Conservation (phyloP, 2,329 filamentous ascomycete species). For the Elsinoe batatas region DNA sequence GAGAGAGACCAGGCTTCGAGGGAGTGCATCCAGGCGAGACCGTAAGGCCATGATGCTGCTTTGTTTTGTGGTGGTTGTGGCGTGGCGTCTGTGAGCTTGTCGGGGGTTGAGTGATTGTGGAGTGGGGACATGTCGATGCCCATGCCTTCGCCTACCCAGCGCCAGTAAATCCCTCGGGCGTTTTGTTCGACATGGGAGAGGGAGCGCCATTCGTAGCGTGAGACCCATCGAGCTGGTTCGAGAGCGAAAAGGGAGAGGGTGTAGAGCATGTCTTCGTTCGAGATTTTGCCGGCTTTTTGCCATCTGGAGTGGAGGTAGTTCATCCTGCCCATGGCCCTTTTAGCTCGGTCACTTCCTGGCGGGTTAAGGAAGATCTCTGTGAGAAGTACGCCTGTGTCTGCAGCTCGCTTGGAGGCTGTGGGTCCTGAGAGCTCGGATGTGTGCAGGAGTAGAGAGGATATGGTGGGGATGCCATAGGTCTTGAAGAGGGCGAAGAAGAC, state of each 20-base stretch:
- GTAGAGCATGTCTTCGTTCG: slow-evolving; percentile 54
- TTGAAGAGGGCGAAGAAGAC: slow-evolving; percentile 11
- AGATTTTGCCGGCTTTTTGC: slow-evolving; percentile 48
- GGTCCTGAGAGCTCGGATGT: slow-evolving; percentile 11
- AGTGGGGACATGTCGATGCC: slow-evolving; percentile 42
- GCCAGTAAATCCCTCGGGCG: slow-evolving; percentile 58
- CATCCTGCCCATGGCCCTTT: slow-evolving; percentile 48
- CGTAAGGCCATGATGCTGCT: slow-evolving; percentile 33
- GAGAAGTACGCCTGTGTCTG: slow-evolving; percentile 43
- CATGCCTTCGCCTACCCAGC: slow-evolving; percentile 60
- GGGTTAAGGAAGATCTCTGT: slow-evolving; percentile 38
- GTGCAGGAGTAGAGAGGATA: slow-evolving; percentile 14
- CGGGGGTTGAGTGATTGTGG: slow-evolving; percentile 12
- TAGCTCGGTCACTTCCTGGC: slow-evolving; percentile 29
- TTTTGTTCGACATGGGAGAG: slow-evolving; percentile 58
- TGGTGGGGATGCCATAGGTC: slow-evolving; percentile 17
- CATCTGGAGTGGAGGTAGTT: slow-evolving; percentile 54
- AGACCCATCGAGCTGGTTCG: slow-evolving; percentile 55
- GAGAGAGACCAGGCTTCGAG: slow-evolving; percentile 40
- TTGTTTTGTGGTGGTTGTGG: no score
- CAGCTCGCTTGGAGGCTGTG: slow-evolving; percentile 41
- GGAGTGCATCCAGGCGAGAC: slow-evolving; percentile 45
- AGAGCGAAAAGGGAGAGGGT: slow-evolving; percentile 57
- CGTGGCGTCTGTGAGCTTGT: no score
- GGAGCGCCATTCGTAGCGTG: slow-evolving; percentile 58